A percentile compares a stretch with the other conserved stretches of the same genome.
Evolutionary conservation across 1,284 basidiomycete species (phyloP).

Genomic region (Puccinia hordei): DNA sequence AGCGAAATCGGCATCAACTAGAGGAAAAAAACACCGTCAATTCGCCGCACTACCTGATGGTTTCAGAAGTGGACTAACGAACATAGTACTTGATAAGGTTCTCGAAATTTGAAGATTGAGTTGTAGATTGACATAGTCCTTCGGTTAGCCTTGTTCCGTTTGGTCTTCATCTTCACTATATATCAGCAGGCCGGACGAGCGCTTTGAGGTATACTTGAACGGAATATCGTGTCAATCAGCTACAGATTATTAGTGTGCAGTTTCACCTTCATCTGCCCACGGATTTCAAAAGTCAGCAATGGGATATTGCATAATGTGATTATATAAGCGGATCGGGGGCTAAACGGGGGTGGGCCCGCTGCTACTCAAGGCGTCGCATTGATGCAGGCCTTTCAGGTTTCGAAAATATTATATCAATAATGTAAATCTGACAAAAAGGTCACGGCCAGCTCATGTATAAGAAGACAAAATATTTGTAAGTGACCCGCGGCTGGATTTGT

Average conservation of each 20-base stretch:
- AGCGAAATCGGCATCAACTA: constrained; percentile 45
- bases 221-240: not conserved
- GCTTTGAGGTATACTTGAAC: not conserved
- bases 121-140: constrained; percentile 40
- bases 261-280: no score
- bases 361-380: no score
- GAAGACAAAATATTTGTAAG: no score
- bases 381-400: no score
- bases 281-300: not conserved
- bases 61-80: not conserved
- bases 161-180: constrained; percentile 37
- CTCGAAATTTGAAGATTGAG: constrained; percentile 39
- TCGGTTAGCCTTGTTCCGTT: constrained; percentile 37
- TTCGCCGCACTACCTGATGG: not conserved
- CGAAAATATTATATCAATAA: no score
- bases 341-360: no score
- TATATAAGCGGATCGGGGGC: not conserved
- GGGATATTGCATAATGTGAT: not conserved
- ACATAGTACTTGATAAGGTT: constrained; percentile 48
- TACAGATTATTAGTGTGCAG: no score
- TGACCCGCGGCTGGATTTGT: no score
- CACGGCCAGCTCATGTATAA: no score
- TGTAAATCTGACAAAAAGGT: no score
- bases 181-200: not conserved
- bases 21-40: not conserved